Base-by-base conservation (phyloP, 306 rosid genomes). In the Rosa chinensis region DNA sequence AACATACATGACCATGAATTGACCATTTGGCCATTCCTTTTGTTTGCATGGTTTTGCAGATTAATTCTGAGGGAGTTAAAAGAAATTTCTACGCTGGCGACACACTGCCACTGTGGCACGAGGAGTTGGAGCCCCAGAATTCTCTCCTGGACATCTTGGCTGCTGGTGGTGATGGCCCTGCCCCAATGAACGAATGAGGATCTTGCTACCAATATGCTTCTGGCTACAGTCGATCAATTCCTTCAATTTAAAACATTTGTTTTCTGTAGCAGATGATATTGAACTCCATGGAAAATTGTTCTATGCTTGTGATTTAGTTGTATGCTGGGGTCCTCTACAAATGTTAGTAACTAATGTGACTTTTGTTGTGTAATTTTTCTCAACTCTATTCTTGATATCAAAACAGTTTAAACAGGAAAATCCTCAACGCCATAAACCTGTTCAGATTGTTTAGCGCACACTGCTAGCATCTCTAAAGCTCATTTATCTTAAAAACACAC, bases 61-160 rank as follows among this genome's bases (percentile, higher is more conserved):
- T 96, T 76, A 89, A 96, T 75, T 85, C 96, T 0, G 96, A 96
- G 83, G 99, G 99, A 83, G 98, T 91, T 85, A 91, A 93, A 0
- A 88, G 98, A 82, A 93, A 96, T 75, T 90, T 76, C 85, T 90
- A 96, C 76, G 84, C 97, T 0, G 96, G 96, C 0, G 98, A 93
- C 83, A 76, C 89, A 73, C 96, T 96, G 59, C 94, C 97, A 0
- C 5, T 93, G 5, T 96, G 99, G 99, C 96, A 96, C 0, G 99
- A 96, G 86, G 99, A 96, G 84, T 32, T 96, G 87, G 98, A 91
- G 88, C 81, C 98, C 0, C 90, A 85, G 2, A 87, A 86, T 70
- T 93, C 98, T 1, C 69, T 96, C 70, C 76, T 96, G 58, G 99
- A 96, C 86, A 87, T 90, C 39, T 89, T 93, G 45, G 90, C 88